These are phyloP conservation scores for Crepidotus variabilis DNA, from an alignment of 768 basidiomycete genomes.

Conservation along the genomic window DNA sequence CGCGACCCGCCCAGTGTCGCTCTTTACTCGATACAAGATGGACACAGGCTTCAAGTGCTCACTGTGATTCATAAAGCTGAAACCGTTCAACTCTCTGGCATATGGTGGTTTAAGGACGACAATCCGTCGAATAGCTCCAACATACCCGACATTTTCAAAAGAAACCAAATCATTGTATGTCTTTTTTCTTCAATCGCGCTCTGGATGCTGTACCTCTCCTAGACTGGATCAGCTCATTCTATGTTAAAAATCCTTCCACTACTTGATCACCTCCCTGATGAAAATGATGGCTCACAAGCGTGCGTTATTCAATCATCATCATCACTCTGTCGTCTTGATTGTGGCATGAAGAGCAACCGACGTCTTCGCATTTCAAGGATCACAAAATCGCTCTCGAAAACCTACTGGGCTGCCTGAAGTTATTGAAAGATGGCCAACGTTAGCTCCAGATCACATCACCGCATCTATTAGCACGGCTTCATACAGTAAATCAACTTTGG, in stretches of 20 bases:
- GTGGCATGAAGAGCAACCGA: constrained; percentile 57
- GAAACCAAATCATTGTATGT: constrained; percentile 60
- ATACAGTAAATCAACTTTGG: constrained; percentile 27
- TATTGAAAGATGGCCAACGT: constrained; percentile 67
- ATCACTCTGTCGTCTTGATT: constrained; percentile 8
- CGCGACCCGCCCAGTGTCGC: constrained; percentile 67
- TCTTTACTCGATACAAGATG: constrained; percentile 79
- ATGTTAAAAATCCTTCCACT: constrained; percentile 66
- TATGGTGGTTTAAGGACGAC: constrained; percentile 73
- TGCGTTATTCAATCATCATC: constrained; percentile 24
- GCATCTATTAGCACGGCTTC: constrained; percentile 57
- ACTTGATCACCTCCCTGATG: constrained; percentile 66
- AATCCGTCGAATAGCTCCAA: constrained; percentile 31
- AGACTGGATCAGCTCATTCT: constrained; percentile 80
- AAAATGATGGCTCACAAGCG: constrained; percentile 57
- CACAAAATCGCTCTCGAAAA: constrained; percentile 44
- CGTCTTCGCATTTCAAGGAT: constrained; percentile 77
- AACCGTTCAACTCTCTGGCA: constrained; percentile 34
- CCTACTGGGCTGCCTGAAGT: constrained; percentile 50
- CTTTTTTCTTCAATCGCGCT: background rate
- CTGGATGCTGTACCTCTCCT: constrained; percentile 12
- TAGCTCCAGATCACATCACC: constrained; percentile 48
- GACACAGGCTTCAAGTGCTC: constrained; percentile 48
- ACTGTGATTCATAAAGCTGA: constrained; percentile 24
- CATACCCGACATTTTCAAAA: constrained; percentile 75